Evolutionary conservation across 257 asterid genomes (phyloP), one percentile per base, ranked within the genome.

Genomic region (Nyctanthes arbortristis): DNA sequence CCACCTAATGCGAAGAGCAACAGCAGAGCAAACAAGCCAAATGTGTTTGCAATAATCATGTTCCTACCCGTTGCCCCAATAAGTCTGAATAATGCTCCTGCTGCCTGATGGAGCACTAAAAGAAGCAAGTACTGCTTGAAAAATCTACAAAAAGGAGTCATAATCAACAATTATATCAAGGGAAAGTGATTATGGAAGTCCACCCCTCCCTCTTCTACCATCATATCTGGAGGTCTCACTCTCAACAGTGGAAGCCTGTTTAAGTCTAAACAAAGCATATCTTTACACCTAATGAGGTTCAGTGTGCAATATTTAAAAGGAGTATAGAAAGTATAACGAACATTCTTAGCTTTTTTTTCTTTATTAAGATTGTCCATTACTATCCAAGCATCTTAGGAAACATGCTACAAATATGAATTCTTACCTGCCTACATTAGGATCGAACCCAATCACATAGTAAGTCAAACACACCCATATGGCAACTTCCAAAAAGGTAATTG

Each of bases 21-120:
- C 55, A 88, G 75, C 61, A 90, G 60, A 2, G 73, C 61, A 77
- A 86, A 88, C 55, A 83, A 58, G 29, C 95, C 95, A n/a, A 82
- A 88, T 59, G 97, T 87, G 77, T 77, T 86, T 5, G 97, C 89
- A 55, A 90, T 66, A 49, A 87, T 82, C 89, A 84, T 82, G 74
- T 81, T 80, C 78, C 96, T 84, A 3, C 88, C 85, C 14, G 78
- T 57, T 64, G 88, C 80, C 55, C 83, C 91, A 13, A 86, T 77
- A 57, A 80, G 75, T 72, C 93, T 81, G 75, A 88, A 88, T 76
- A 90, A 59, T 11, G 77, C 82, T 7, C 84, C 68, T 14, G 96
- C 87, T 70, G 72, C 12, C 63, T 88, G 96, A 72, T 75, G 73
- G 9, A 76, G 52, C 57, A 78, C 4, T 52, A 86, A 2, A 10